Percentiles rank a stretch among this genome's conserved stretches.
Conservation (phyloP, 768 basidiomycete genomes). For the Lactarius tabidus region DNA sequence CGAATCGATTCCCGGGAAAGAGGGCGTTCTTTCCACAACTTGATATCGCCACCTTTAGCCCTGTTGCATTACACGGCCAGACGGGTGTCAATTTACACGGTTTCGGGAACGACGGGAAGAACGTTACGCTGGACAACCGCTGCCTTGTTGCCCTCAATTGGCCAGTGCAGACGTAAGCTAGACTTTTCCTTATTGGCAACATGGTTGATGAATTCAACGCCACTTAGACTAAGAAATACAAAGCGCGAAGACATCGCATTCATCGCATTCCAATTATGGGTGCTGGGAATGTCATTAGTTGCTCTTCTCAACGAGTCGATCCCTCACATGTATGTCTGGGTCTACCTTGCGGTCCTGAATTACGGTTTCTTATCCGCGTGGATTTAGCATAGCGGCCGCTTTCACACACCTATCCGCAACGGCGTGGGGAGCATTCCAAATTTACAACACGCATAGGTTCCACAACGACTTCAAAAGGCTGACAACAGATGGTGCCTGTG, state of each 20-base stretch:
- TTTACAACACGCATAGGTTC: constrained; percentile 56
- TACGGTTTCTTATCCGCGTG: neutral
- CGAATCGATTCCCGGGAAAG: neutral
- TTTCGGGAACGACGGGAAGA: constrained; percentile 33
- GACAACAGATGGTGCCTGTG: constrained; percentile 64
- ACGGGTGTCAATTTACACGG: constrained; percentile 34
- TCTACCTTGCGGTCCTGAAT: neutral
- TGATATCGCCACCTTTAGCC: neutral
- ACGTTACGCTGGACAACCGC: constrained; percentile 38
- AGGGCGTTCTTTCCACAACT: neutral
- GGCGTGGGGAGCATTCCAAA: constrained; percentile 67
- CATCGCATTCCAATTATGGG: constrained; percentile 77
- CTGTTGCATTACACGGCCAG: constrained; percentile 16
- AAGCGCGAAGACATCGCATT: constrained; percentile 77
- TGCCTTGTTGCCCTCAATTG: constrained; percentile 66
- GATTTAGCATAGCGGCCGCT: constrained; percentile 52
- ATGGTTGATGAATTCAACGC: neutral
- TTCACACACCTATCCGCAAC: constrained; percentile 72
- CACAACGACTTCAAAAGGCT: constrained; percentile 50
- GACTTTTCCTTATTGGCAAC: constrained; percentile 15
- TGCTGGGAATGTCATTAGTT: constrained; percentile 71
- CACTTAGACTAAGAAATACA: constrained; percentile 57
- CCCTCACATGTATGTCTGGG: constrained; percentile 53
- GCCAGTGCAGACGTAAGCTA: constrained; percentile 60
- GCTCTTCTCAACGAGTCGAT: constrained; percentile 74